Evolutionary conservation across 495 filamentous ascomycete genomes (phyloP).

Genomic region (Evernia prunastri): DNA sequence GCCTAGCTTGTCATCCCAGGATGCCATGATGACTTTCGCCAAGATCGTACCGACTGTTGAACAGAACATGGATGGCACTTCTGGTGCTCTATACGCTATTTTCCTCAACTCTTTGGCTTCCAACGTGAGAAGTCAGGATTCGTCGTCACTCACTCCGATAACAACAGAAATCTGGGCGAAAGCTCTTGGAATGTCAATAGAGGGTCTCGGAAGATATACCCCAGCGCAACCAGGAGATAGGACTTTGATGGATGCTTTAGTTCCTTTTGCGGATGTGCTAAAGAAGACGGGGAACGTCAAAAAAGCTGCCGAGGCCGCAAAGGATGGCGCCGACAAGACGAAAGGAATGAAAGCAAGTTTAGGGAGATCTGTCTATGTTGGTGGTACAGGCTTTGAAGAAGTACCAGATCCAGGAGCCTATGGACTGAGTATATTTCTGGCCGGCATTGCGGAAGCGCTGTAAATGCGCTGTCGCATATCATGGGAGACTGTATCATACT

Average conservation of each 20-base stretch:
- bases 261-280: conserved; percentile 76
- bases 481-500: conserved; percentile 10
- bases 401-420: conserved; percentile 90
- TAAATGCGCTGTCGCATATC: conserved; percentile 20
- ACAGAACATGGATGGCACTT: conserved; percentile 89
- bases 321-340: conserved; percentile 70
- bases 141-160: conserved; percentile 40
- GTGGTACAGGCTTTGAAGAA: conserved; percentile 65
- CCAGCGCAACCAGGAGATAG: conserved; percentile 84
- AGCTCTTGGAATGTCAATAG: conserved; percentile 63
- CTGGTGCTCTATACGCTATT: conserved; percentile 90
- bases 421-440: conserved; percentile 74
- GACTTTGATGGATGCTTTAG: conserved; percentile 83
- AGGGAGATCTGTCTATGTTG: conserved; percentile 86
- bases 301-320: conserved; percentile 67
- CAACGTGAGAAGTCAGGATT: conserved; percentile 56
- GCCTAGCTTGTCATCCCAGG: conserved; percentile 51
- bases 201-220: conserved; percentile 73
- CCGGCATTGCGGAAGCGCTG: conserved; percentile 61
- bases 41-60: conserved; percentile 82
- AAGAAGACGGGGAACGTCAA: conserved; percentile 54
- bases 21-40: conserved; percentile 64
- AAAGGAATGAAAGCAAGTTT: conserved; percentile 87
- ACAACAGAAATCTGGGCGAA: conserved; percentile 61
- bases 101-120: conserved; percentile 87